Base-by-base conservation (phyloP, 768 basidiomycete genomes). In the Myochromella boudieri region DNA sequence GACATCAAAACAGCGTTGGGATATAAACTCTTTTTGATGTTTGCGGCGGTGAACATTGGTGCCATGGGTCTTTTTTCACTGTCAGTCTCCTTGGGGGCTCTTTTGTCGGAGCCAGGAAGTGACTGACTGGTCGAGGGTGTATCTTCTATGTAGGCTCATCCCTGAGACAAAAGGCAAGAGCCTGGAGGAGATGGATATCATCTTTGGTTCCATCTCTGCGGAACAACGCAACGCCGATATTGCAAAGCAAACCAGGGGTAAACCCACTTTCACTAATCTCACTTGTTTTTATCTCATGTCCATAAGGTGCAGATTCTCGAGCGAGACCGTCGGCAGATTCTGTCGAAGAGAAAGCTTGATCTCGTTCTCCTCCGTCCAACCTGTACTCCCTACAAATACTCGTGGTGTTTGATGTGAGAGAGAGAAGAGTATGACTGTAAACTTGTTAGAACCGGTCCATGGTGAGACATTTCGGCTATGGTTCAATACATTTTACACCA, bases 1-100 rank as follows among this genome's bases (percentile, higher is more conserved):
- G 71, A 72, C 20, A 69, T 90, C 53, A 77, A 76, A 25, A 74
- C 78, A 1, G 65, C 72, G 44, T 67, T 89, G 5, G 83, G 84
- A 0, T 90, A 77, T 66, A 87, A 89, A 66, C 68, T 89, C 41
- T 90, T 89, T 70, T 64, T 90, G 56, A 79, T 87, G 76, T 90
- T 89, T 59, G 87, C 71, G 1, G 70, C 86, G 18, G 77, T 90
- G 64, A 87, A 91, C 65, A 70, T 89, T 29, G 78, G 70, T 26
- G 87, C 76, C n/a, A 85, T 88, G 82, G 82, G 68, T 24, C 61
- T 71, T 10, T 90, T 91, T 63, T 69, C 86, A 0, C 59, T 84
- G 82, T 87, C 51, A 56, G 77, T 64, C 4, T 29, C 7, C 38
- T 32, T n/a, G n/a, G n/a, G n/a, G n/a, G n/a, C 21, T 41, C 21